Percentiles rank a stretch among this genome's conserved stretches.
These are phyloP conservation scores for Haematococcus sp. DNA, from an alignment of 139 green algal genomes.

Conservation along the genomic window DNA sequence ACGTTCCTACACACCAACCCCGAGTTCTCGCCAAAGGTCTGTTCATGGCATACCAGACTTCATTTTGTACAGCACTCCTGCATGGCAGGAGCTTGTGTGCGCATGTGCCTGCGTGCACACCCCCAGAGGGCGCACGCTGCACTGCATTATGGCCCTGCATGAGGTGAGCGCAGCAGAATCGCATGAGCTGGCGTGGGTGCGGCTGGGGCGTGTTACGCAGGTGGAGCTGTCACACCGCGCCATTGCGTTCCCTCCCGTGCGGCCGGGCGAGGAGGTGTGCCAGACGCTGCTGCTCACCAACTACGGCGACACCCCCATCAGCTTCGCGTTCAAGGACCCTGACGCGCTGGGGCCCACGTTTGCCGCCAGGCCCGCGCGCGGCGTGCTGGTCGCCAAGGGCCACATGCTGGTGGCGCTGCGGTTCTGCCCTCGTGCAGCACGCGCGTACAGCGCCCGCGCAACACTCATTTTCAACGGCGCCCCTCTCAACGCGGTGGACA, in stretches of 20 bases:
- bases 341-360: slow-evolving; percentile 18
- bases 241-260: slow-evolving; percentile 56
- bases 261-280: slow-evolving; percentile 31
- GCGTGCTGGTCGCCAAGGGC: slow-evolving; percentile 48
- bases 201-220: slow-evolving; percentile 12
- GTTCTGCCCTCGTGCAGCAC: slow-evolving; percentile 35
- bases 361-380: slow-evolving; percentile 22
- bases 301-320: slow-evolving; percentile 60
- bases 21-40: slow-evolving; percentile 46
- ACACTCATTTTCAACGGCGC: slow-evolving; percentile 45
- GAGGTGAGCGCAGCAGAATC: neutral
- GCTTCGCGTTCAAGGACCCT: slow-evolving; percentile 41
- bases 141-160: too few species aligned
- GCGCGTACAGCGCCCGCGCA: slow-evolving; percentile 4
- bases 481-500: slow-evolving; percentile 10
- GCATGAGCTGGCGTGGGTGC: neutral
- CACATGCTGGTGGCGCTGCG: slow-evolving; percentile 53
- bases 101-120: too few species aligned
- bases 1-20: slow-evolving; percentile 52
- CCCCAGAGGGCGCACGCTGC: too few species aligned
- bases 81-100: too few species aligned
- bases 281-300: slow-evolving; percentile 63
- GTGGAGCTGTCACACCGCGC: slow-evolving; percentile 28
- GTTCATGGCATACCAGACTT: neutral
- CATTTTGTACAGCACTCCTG: too few species aligned